phyloP scores from a whole-genome alignment of 192 early-diverging fungal species.

The Pilaira anomala region DNA sequence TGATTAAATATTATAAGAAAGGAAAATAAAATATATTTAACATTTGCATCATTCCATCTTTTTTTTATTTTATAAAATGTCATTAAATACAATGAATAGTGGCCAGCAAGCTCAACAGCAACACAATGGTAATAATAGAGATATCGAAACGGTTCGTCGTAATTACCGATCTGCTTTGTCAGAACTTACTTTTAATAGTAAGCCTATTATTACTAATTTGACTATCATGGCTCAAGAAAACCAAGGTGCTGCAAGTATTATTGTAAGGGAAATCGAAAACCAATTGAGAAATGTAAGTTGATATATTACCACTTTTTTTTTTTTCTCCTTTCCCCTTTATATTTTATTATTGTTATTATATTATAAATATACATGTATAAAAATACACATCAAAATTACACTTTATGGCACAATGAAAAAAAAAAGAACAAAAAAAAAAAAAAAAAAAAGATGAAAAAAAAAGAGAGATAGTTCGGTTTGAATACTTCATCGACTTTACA shows the following conservation, averaged over 20 bases:
- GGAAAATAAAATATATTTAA: no score
- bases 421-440: no score
- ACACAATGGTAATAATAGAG: neutral
- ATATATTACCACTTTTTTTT: no score
- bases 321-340: neutral
- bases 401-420: no score
- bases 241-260: conserved; percentile 56
- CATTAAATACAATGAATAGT: conserved; percentile 1
- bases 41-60: no score
- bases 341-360: neutral
- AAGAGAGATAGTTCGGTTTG: no score
- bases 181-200: conserved; percentile 89
- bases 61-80: no score
- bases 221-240: conserved; percentile 84
- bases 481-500: no score
- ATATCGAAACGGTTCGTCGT: conserved; percentile 27
- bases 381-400: neutral
- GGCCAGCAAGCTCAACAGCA: conserved; percentile 2
- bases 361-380: no score
- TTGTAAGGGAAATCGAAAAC: conserved; percentile 75
- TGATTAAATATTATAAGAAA: no score
- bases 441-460: no score
- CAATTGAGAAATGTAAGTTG: conserved; percentile 46
- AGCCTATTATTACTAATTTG: conserved; percentile 89
- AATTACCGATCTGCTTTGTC: conserved; percentile 41